Conservation (phyloP, 2,329 filamentous ascomycete genomes). For the Leptoxyphium fumago region DNA sequence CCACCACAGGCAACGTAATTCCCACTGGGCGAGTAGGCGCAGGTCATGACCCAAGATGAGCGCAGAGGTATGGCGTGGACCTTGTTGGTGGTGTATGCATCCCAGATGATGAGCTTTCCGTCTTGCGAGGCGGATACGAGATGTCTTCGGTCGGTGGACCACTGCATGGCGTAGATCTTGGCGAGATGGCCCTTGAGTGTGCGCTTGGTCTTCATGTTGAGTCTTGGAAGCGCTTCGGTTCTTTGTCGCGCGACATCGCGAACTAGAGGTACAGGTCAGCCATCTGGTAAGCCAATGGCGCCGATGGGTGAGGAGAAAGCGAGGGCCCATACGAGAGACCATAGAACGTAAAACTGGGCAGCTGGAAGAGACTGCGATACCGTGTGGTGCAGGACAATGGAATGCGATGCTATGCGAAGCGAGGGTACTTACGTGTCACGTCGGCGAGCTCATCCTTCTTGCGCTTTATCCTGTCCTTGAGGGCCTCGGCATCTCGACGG, state of each 20-base stretch:
- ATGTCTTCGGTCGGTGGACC: slow-evolving; percentile 95
- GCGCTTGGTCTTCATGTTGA: slow-evolving; percentile 94
- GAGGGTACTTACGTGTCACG: slow-evolving; percentile 65
- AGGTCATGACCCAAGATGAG: slow-evolving; percentile 99
- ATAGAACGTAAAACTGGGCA: background rate
- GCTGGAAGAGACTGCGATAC: background rate
- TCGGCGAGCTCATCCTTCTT: slow-evolving; percentile 99
- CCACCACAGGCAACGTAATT: slow-evolving; percentile 98
- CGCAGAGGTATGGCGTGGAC: slow-evolving; percentile 95
- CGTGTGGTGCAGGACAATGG: background rate
- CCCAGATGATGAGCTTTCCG: slow-evolving; percentile 99
- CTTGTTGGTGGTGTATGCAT: slow-evolving; percentile 98
- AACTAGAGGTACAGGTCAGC: slow-evolving; percentile 37
- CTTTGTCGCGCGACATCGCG: slow-evolving; percentile 84
- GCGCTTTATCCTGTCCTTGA: slow-evolving; percentile 98
- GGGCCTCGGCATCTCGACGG: slow-evolving; percentile 88
- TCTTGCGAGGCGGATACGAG: slow-evolving; percentile 96
- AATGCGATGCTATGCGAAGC: background rate
- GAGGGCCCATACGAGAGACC: too few relatives aligned
- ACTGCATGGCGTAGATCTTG: slow-evolving; percentile 99
- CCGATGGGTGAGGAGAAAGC: too few relatives aligned
- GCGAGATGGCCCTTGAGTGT: slow-evolving; percentile 95
- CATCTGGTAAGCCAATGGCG: too few relatives aligned
- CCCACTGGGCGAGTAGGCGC: slow-evolving; percentile 92
- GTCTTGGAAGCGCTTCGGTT: slow-evolving; percentile 81